Evolutionary conservation across 176 grass and related monocot genomes (phyloP).

Genomic region (Cymbopogon citratus): DNA sequence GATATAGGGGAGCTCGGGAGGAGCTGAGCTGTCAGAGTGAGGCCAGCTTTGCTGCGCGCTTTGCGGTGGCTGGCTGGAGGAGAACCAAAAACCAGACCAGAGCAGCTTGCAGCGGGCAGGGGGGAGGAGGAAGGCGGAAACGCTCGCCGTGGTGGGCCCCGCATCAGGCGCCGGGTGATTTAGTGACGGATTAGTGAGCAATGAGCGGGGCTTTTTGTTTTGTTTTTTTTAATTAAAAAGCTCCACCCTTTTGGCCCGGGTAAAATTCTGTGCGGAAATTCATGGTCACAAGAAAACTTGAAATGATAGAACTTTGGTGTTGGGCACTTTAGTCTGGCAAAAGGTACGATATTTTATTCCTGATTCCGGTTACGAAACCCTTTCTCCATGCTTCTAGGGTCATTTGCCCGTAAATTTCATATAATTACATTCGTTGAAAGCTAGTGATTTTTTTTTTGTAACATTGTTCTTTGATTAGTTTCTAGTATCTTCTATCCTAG

Average conservation of each 20-base stretch:
- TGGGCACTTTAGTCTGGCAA: not conserved
- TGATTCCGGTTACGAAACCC: not conserved
- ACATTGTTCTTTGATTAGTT: too few relatives aligned
- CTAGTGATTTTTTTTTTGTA: not conserved
- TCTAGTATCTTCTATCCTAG: too few relatives aligned
- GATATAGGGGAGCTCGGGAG: conserved; percentile 36
- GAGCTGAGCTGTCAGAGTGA: conserved; percentile 56
- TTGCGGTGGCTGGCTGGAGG: conserved; percentile 25
- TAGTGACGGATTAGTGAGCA: not conserved
- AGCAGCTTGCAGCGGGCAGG: not conserved
- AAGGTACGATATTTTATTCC: not conserved
- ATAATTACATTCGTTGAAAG: not conserved
- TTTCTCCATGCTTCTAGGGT: not conserved
- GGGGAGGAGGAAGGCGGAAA: not conserved
- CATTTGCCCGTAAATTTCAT: not conserved
- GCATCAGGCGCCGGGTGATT: not conserved
- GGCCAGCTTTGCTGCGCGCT: conserved; percentile 46
- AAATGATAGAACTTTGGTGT: not conserved
- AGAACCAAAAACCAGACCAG: not conserved
- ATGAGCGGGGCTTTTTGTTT: not conserved
- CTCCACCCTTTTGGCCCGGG: not conserved
- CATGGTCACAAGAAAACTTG: not conserved
- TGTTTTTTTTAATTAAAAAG: not conserved
- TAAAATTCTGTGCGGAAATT: not conserved
- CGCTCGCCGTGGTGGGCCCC: conserved; percentile 7